phyloP scores from a whole-genome alignment of 75 land plant species.

The Selaginella tamariscina region DNA sequence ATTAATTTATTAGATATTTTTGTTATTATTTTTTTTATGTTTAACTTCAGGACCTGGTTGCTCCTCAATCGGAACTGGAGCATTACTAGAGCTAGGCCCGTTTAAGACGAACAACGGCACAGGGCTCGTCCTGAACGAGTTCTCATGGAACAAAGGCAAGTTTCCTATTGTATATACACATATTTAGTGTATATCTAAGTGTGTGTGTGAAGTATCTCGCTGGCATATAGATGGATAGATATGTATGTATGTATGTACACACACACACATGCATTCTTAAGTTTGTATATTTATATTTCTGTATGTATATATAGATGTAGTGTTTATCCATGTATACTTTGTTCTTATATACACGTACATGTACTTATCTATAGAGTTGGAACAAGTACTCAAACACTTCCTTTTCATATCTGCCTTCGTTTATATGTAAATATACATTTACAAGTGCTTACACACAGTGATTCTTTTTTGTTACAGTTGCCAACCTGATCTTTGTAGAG shows the following conservation, averaged over 20 bases:
- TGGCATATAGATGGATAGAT: not conserved
- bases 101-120: constrained; percentile 28
- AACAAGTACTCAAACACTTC: too few relatives aligned
- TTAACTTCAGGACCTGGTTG: constrained; percentile 41
- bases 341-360: too few relatives aligned
- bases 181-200: too few relatives aligned
- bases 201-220: not conserved
- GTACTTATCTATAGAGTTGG: too few relatives aligned
- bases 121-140: constrained; percentile 23
- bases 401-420: too few relatives aligned
- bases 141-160: constrained; percentile 46
- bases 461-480: constrained; percentile 28
- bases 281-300: not conserved
- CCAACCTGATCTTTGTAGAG: constrained; percentile 40
- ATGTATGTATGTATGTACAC: too few relatives aligned
- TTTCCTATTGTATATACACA: too few relatives aligned
- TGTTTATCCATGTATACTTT: too few relatives aligned
- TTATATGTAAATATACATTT: too few relatives aligned
- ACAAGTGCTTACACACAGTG: too few relatives aligned
- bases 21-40: not conserved
- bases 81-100: constrained; percentile 43
- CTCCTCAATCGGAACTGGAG: constrained; percentile 45
- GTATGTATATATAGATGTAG: not conserved
- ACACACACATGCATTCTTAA: too few relatives aligned
- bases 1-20: too few relatives aligned